Evolutionary conservation across 352 stramenopile species (phyloP).

Genomic region (Globisporangium nunn): DNA sequence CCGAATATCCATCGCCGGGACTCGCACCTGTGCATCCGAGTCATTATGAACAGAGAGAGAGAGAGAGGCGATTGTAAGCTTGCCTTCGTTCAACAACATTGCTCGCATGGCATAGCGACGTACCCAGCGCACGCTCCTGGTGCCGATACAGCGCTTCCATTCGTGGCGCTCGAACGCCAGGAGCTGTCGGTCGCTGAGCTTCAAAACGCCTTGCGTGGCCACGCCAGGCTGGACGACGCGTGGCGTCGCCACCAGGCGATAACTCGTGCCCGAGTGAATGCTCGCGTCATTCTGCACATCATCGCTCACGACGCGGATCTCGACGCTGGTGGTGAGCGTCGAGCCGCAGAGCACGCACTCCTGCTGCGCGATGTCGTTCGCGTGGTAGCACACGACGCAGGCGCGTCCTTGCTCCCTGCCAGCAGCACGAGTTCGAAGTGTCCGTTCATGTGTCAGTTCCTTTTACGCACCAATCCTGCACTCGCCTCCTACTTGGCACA

Average conservation of each 20-base stretch:
- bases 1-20: slow-evolving; percentile 20
- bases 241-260: slow-evolving; percentile 26
- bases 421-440: neutral
- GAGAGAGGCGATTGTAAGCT: neutral
- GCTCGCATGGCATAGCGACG: neutral
- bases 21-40: slow-evolving; percentile 18
- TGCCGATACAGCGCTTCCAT: slow-evolving; percentile 58
- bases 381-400: slow-evolving; percentile 49
- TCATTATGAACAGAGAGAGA: neutral
- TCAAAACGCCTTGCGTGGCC: neutral
- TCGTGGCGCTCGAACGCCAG: slow-evolving; percentile 50
- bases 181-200: slow-evolving; percentile 44
- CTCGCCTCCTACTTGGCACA: too few relatives aligned
- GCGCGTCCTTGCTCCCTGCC: slow-evolving; percentile 37
- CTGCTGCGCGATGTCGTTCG: slow-evolving; percentile 38
- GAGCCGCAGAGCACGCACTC: slow-evolving; percentile 52
- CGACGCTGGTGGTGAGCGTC: slow-evolving; percentile 2
- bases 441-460: neutral
- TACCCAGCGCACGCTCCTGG: slow-evolving; percentile 9
- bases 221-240: neutral
- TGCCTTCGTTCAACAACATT: too few relatives aligned
- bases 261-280: slow-evolving; percentile 10
- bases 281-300: neutral
- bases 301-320: neutral
- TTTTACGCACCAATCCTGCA: too few relatives aligned